Base-by-base conservation (phyloP, 2,329 filamentous ascomycete genomes). In the Botrytis elliptica region DNA sequence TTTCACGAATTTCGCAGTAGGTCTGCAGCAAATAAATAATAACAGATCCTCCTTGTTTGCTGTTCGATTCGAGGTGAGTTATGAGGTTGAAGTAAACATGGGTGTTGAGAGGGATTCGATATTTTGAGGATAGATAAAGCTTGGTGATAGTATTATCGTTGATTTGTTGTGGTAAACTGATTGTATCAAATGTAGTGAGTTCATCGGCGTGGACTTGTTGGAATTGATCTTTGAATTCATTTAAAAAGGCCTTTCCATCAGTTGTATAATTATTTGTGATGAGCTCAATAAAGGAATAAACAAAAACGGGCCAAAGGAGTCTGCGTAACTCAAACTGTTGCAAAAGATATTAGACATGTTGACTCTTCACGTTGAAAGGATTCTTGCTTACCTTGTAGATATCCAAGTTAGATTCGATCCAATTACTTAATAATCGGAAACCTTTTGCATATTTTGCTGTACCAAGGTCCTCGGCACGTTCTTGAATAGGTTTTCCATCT, bases 361-460 rank as follows among this genome's bases (percentile, higher is more conserved):
- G 4, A 38, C 3, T 16, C 22, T 44, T 9, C 36, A 36, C 12
- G 1, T 20, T 36, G 40, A n/a, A 25, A 44, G n/a, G 0, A 18
- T 60, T 46, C 14, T 44, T 67, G 64, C 64, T 78, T 82, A 92
- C 93, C 86, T 97, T 97, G 88, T 98, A 98, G 42, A 98, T 88
- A 77, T 98, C 95, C 38, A 99, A 86, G 74, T 93, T 95, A 78
- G 95, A 94, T 77, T 98, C 94, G 65, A 97, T 91, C 92, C 95
- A 99, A 76, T 89, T 88, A 76, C 88, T 91, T 60, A 97, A 85
- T 60, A 95, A 84, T 73, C 88, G 88, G 86, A 88, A 98, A 0
- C 93, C 92, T 76, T 89, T 91, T 59, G 88, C 85, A 80, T 95
- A 98, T 82, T 93, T 96, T 70, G 91, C 89, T 12, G 92, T 91